Evolutionary conservation across 495 filamentous ascomycete genomes (phyloP), one percentile per base, ranked within the genome.

Genomic region (Daldinia grandis): DNA sequence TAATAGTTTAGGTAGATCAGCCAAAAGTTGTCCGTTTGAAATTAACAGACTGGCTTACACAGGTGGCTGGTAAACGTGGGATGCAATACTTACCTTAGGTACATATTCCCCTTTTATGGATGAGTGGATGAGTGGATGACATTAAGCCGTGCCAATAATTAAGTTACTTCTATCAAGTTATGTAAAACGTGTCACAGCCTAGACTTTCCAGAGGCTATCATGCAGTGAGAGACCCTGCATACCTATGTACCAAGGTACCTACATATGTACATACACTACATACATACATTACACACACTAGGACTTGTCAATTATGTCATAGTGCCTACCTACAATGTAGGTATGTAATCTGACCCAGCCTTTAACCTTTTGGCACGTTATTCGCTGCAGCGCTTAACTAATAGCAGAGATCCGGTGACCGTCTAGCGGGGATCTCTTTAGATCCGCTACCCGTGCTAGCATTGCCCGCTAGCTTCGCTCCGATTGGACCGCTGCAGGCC

Each of bases 371-470:
- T 8, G n/a, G 38, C 38, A 17, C 37, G 37, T 40, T 40, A 40
- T 40, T 17, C 37, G 37, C 37, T 40, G 37, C n/a, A 40, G 38
- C 37, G 51, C 30, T 65, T 65, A 66, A n/a, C 28, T 10, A 55
- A n/a, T 33, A 56, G 17, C 17, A 50, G 21, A 66, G 58, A 62
- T 67, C 69, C 14, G 53, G 55, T 72, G 69, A 72, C 69, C 69
- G 17, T 19, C 2, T 30, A 30, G 60, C 51, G 60, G 42, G 31
- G 59, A 12, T 9, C 57, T 42, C n/a, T 44, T 69, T 40, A 63
- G 59, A 55, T 59, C 66, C 66, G 42, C 33, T 35, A 35, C 33
- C 33, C 33, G 33, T 35, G 51, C 31, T 30, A 47, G 17, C 35
- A 28, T 58, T 58, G 49, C n/a, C 50, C 10, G 5, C 40, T 24